phyloP scores from a whole-genome alignment of 2,329 filamentous ascomycete genomes.

The Sclerotiophoma versabilis region DNA sequence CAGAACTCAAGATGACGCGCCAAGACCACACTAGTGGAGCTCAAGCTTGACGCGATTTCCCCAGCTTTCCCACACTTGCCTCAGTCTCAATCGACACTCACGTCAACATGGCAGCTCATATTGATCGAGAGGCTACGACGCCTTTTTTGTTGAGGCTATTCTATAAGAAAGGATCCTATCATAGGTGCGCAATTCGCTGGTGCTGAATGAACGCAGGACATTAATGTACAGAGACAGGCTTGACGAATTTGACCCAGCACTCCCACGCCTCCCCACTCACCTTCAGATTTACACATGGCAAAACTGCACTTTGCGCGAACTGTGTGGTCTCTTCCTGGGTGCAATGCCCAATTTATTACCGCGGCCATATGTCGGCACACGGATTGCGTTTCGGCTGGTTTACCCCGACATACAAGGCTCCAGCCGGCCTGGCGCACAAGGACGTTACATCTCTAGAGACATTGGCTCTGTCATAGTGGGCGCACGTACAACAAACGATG shows the following conservation, averaged over 20 bases:
- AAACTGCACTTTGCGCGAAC: conserved; percentile 79
- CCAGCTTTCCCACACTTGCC: background rate
- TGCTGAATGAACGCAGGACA: background rate
- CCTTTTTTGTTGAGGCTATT: conserved; percentile 89
- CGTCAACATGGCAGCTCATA: conserved; percentile 46
- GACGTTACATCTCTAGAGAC: conserved; percentile 78
- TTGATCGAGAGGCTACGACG: conserved; percentile 74
- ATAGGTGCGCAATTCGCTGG: conserved; percentile 61
- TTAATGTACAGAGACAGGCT: conserved; percentile 56
- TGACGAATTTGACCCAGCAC: conserved; percentile 68
- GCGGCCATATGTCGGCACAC: conserved; percentile 76
- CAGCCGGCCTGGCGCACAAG: conserved; percentile 52
- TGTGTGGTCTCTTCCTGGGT: conserved; percentile 77
- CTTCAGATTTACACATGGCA: conserved; percentile 88
- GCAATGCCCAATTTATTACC: conserved; percentile 75
- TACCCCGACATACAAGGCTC: conserved; percentile 74
- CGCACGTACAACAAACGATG: conserved; percentile 46
- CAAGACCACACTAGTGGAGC: conserved; percentile 30
- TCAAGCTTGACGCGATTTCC: conserved; percentile 15
- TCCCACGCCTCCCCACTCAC: conserved; percentile 67
- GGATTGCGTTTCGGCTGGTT: conserved; percentile 85
- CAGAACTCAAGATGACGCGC: conserved; percentile 8
- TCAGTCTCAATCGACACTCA: background rate
- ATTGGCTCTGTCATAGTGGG: conserved; percentile 81
- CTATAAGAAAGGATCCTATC: conserved; percentile 76